Evolutionary conservation across 805 yeast genomes (phyloP).

Genomic region (Groenewaldozyma tartarivorans): DNA sequence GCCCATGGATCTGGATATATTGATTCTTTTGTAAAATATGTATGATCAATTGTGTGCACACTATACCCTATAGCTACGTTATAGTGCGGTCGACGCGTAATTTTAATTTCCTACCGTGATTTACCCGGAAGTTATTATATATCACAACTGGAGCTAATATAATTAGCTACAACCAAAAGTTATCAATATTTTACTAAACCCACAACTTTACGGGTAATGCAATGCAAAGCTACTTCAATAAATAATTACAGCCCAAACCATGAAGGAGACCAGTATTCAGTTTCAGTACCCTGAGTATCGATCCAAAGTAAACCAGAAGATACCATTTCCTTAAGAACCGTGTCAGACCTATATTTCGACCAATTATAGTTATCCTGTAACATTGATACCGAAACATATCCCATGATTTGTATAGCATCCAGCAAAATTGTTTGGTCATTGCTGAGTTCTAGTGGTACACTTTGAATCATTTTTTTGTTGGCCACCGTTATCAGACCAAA

Average conservation of each 20-base stretch:
- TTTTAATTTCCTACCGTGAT: too few species aligned
- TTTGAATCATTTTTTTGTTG: conserved; percentile 47
- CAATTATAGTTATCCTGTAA: conserved; percentile 70
- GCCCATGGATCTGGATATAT: too few species aligned
- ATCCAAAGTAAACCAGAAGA: conserved; percentile 80
- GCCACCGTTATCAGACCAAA: conserved; percentile 48
- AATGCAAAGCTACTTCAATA: too few species aligned
- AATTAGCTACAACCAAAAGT: too few species aligned
- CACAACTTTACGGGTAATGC: too few species aligned
- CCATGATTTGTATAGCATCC: conserved; percentile 68
- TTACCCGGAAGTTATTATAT: too few species aligned
- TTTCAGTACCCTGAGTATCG: conserved; percentile 35
- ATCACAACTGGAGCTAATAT: too few species aligned
- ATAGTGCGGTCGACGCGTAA: too few species aligned
- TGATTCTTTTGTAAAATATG: too few species aligned
- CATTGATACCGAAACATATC: conserved; percentile 57
- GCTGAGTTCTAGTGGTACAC: conserved; percentile 54
- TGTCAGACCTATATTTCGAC: conserved; percentile 51
- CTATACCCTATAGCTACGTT: too few species aligned
- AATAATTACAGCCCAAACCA: conserved; percentile 16
- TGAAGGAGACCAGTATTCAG: conserved; percentile 30
- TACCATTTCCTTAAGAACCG: conserved; percentile 70
- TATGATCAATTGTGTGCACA: too few species aligned
- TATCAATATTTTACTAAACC: too few species aligned
- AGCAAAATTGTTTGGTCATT: conserved; percentile 62